These are phyloP conservation scores for Xylaria sp. DNA, from an alignment of 2,329 filamentous ascomycete genomes.

Conservation along the genomic window DNA sequence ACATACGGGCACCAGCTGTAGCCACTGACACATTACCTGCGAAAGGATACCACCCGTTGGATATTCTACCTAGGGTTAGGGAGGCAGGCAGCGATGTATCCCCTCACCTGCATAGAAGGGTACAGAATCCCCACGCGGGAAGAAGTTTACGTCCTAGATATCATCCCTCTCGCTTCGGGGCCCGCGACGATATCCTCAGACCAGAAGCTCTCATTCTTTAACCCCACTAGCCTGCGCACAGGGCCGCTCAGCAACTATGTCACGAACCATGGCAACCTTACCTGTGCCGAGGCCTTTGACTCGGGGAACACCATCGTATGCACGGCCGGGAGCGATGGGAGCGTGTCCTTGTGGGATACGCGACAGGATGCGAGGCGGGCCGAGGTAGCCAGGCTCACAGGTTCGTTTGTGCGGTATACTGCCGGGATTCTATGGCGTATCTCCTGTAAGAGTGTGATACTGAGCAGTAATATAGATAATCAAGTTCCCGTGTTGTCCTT, in stretches of 20 bases:
- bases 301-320: conserved; percentile 57
- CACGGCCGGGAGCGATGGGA: conserved; percentile 73
- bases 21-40: not conserved
- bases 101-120: conserved; percentile 43
- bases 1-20: not conserved
- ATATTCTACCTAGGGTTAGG: not conserved
- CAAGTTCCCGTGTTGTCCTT: conserved; percentile 63
- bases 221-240: conserved; percentile 57
- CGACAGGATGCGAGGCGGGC: conserved; percentile 47
- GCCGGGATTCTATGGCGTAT: not conserved
- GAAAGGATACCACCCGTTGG: not conserved
- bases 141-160: conserved; percentile 61
- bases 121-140: conserved; percentile 42
- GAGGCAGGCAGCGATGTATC: conserved; percentile 42
- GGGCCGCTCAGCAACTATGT: conserved; percentile 37
- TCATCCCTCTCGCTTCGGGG: conserved; percentile 53
- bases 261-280: conserved; percentile 64
- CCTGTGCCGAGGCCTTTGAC: conserved; percentile 61
- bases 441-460: conserved; percentile 10
- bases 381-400: conserved; percentile 49
- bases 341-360: conserved; percentile 68
- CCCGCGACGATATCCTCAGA: conserved; percentile 71
- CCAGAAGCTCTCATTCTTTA: conserved; percentile 68
- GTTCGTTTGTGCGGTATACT: conserved; percentile 43
- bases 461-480: conserved; percentile 41